Percentiles rank a stretch among this genome's conserved stretches.
Conservation (phyloP, 768 basidiomycete species). For the Ramaria rubella region DNA sequence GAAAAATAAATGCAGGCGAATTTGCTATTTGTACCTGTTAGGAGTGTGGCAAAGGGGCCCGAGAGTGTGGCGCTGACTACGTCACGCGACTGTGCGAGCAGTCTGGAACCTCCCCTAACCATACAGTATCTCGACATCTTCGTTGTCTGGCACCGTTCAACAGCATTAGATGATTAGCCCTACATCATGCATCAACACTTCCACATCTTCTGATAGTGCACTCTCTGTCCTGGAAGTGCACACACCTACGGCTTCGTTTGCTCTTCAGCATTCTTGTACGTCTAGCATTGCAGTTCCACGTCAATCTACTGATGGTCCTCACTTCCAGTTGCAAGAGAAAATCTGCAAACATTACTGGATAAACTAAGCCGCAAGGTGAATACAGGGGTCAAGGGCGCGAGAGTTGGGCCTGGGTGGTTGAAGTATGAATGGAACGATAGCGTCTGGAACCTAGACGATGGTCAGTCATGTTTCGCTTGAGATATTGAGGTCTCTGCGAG, state of each 20-base stretch:
- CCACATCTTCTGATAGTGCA: conserved; percentile 26
- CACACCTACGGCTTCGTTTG: conserved; percentile 68
- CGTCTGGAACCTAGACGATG: conserved; percentile 87
- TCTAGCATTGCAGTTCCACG: conserved; percentile 13
- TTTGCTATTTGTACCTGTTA: background rate
- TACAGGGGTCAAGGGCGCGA: conserved; percentile 49
- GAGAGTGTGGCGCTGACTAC: too few species aligned
- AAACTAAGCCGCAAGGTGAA: conserved; percentile 64
- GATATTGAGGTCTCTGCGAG: background rate
- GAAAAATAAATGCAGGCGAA: background rate
- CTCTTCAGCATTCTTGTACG: conserved; percentile 70
- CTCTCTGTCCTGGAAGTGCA: conserved; percentile 57
- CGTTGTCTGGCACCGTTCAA: background rate
- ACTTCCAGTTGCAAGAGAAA: conserved; percentile 65
- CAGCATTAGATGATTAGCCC: background rate
- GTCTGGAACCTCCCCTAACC: too few species aligned
- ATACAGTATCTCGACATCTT: too few species aligned
- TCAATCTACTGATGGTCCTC: too few species aligned
- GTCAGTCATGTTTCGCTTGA: conserved; percentile 33
- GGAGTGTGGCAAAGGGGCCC: background rate
- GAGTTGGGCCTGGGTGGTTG: conserved; percentile 72
- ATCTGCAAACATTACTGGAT: conserved; percentile 55
- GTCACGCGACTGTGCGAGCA: too few species aligned
- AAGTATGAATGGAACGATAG: conserved; percentile 79
- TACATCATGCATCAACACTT: conserved; percentile 1